These are phyloP conservation scores for Adansonia digitata DNA, from an alignment of 345 rosid genomes.

Conservation along the genomic window DNA sequence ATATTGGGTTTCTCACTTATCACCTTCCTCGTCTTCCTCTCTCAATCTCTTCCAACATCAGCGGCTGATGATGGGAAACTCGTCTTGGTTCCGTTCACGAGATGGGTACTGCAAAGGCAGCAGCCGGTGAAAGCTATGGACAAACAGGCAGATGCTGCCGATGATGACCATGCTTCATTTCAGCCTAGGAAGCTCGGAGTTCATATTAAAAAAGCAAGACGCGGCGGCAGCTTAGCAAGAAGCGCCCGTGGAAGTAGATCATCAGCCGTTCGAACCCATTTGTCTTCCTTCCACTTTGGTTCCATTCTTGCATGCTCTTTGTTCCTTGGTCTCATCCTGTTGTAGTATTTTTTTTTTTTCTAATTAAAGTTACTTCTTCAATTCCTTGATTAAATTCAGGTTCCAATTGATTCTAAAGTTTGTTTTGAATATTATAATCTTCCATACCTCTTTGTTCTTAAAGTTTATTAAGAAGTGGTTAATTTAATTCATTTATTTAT, in stretches of 20 bases:
- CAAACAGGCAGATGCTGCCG: background rate
- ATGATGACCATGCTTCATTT: background rate
- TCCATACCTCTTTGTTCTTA: background rate
- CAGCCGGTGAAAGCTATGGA: background rate
- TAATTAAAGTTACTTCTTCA: background rate
- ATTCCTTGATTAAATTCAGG: background rate
- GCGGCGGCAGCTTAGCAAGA: background rate
- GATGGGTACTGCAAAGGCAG: background rate
- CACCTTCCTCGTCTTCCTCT: background rate
- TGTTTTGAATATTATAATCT: background rate
- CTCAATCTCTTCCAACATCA: conserved; percentile 1
- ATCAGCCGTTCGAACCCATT: background rate
- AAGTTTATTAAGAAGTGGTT: no score
- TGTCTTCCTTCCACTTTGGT: background rate
- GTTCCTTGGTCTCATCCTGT: background rate
- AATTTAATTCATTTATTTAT: no score
- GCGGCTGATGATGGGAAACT: background rate
- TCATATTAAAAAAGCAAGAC: background rate
- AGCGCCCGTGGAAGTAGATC: background rate
- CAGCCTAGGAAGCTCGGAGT: background rate
- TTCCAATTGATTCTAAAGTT: background rate
- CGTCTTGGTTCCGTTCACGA: background rate
- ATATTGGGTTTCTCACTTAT: background rate
- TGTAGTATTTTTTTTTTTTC: background rate
- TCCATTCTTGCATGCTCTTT: background rate